Evolutionary conservation across 2,329 filamentous ascomycete genomes (phyloP).

Genomic region (Metarhizium album): DNA sequence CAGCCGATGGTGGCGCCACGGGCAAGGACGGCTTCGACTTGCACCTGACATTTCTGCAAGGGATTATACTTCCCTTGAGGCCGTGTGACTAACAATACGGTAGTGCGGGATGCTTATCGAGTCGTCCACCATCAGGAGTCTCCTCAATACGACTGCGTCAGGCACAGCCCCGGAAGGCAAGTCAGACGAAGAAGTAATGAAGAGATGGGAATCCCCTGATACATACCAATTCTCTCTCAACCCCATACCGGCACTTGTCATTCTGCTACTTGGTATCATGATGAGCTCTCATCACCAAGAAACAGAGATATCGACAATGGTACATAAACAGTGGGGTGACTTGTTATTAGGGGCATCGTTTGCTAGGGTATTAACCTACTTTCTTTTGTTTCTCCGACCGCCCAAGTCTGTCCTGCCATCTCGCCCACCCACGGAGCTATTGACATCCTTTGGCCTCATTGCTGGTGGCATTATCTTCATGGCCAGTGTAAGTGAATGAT

Average conservation of each 20-base stretch:
- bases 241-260: slow-evolving; percentile 76
- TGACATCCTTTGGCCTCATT: slow-evolving; percentile 77
- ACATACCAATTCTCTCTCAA: slow-evolving; percentile 72
- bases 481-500: slow-evolving; percentile 57
- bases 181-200: slow-evolving; percentile 33
- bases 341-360: slow-evolving; percentile 73
- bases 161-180: slow-evolving; percentile 22
- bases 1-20: background rate
- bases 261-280: slow-evolving; percentile 81
- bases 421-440: slow-evolving; percentile 80
- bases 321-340: slow-evolving; percentile 89
- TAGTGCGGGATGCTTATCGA: slow-evolving; percentile 78
- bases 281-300: slow-evolving; percentile 87
- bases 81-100: background rate
- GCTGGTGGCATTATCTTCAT: slow-evolving; percentile 87
- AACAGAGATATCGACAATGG: slow-evolving; percentile 77
- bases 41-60: no score
- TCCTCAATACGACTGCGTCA: slow-evolving; percentile 47
- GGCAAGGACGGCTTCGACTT: background rate
- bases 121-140: slow-evolving; percentile 55
- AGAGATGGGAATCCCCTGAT: slow-evolving; percentile 45
- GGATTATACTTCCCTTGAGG: background rate
- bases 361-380: slow-evolving; percentile 68
- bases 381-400: slow-evolving; percentile 68
- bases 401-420: slow-evolving; percentile 72